Conservation (phyloP, 495 filamentous ascomycete species). For the Mycothermus thermophilus region DNA sequence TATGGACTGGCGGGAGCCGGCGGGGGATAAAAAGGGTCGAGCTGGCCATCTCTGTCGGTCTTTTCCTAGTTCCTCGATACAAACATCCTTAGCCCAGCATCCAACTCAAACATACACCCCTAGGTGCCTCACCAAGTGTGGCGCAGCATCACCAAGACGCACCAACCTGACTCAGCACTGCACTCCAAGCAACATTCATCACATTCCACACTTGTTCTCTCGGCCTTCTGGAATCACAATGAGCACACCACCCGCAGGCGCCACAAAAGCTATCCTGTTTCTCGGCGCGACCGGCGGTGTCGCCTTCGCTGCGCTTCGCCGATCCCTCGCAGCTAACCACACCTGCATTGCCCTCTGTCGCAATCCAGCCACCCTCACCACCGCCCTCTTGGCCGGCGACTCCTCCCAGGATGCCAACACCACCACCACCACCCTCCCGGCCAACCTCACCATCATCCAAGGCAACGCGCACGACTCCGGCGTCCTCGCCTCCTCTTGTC, state of each 20-base stretch:
- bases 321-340: constrained; percentile 37
- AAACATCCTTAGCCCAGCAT: too few relatives aligned
- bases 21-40: too few relatives aligned
- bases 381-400: too few relatives aligned
- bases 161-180: too few relatives aligned
- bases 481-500: constrained; percentile 26
- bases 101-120: too few relatives aligned
- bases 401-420: constrained; percentile 20
- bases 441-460: constrained; percentile 33
- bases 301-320: constrained; percentile 32
- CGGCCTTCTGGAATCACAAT: too few relatives aligned
- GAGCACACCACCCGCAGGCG: too few relatives aligned
- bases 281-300: constrained; percentile 45
- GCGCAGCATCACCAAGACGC: too few relatives aligned
- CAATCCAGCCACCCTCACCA: constrained; percentile 46
- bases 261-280: constrained; percentile 34
- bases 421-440: constrained; percentile 8
- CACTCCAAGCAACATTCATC: not conserved
- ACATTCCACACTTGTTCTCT: not conserved
- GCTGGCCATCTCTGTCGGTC: too few relatives aligned
- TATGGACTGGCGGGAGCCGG: too few relatives aligned
- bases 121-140: too few relatives aligned
- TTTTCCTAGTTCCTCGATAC: too few relatives aligned
- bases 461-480: constrained; percentile 38
- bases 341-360: constrained; percentile 43